Base-by-base conservation (phyloP, 139 green algal species). In the Zygnema circumcarinatum region DNA sequence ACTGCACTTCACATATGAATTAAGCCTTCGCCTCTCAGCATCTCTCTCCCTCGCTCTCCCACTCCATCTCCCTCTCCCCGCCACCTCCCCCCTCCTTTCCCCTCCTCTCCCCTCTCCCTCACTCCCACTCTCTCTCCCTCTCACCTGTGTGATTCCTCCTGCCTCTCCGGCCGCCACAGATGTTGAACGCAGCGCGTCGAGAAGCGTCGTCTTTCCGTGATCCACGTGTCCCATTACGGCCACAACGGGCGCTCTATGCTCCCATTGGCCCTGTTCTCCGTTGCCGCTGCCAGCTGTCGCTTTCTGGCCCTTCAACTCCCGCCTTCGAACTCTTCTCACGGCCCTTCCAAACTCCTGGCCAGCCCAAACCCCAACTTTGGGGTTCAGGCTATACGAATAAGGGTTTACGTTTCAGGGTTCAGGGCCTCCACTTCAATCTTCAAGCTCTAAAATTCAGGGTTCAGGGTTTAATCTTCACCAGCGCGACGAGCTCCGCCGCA, bases 201-300 rank as follows among this genome's bases (percentile, higher is more conserved):
- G 31, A 69, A 90, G 54, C 1, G 56, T 38, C 2, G 87, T 90
- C 87, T 97, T 97, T 72, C 97, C 97, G 92, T 99, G 97, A 90
- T 99, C 97, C 0, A 99, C 97, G 81, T 99, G 97, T 0, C 97
- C 97, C 97, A 99, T 99, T 38, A 99, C 94, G 1, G 95, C 97
- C 7, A 98, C 95, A 41, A 99, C 96, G 0, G 96, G 95, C 0
- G 96, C 94, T 1, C 96, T 85, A 1, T 7, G 35, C 42, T 67
- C 76, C 85, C 82, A 88, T 32, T 38, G 2, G 41, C 7, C 31
- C 16, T 21, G 33, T 33, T 86, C 79, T 68, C 82, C n/a, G 2
- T 62, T 56, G 20, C n/a, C 31, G 2, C 31, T 7, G 7, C 35
- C 39, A 82, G 56, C 76, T 56, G 7, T 78, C 11, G 47, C 47